A percentile compares a stretch with the other conserved stretches of the same genome.
These are phyloP conservation scores for Colletotrichum trifolii DNA, from an alignment of 2,329 filamentous ascomycete species.

Conservation along the genomic window DNA sequence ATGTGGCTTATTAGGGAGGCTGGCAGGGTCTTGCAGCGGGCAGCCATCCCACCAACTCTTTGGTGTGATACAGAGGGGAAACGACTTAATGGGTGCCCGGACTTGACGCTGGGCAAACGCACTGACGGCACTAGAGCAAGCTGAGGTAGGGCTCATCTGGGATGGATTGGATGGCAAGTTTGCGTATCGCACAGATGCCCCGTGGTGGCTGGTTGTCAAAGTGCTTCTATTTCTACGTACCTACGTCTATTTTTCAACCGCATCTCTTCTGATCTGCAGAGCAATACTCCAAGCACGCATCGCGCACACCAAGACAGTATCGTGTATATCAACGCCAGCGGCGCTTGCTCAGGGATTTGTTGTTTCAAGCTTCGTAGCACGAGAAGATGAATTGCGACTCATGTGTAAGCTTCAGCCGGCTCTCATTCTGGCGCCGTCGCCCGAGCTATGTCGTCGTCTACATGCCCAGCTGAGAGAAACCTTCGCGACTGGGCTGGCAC, in stretches of 20 bases:
- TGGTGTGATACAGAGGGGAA: no score
- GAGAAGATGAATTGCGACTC: neutral
- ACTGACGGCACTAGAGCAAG: conserved; percentile 4
- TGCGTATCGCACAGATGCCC: conserved; percentile 19
- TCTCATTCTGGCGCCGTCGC: conserved; percentile 5
- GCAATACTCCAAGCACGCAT: no score
- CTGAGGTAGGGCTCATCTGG: no score
- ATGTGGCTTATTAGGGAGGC: conserved; percentile 22
- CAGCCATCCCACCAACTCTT: neutral
- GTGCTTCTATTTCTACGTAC: conserved; percentile 3
- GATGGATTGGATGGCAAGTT: no score
- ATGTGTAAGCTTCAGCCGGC: conserved; percentile 21
- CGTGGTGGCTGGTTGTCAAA: conserved; percentile 17
- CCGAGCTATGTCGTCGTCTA: neutral
- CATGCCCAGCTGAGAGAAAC: neutral
- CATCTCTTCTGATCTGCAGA: no score
- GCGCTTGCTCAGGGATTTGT: conserved; percentile 15
- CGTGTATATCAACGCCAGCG: neutral
- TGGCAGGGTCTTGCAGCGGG: conserved; percentile 13
- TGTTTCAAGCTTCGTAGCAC: conserved; percentile 19
- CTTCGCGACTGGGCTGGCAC: conserved; percentile 1
- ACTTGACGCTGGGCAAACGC: neutral
- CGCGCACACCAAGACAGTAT: no score
- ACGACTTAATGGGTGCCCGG: no score
- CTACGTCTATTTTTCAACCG: no score